Percentiles rank a stretch among this genome's conserved stretches.
phyloP scores from a whole-genome alignment of 1,139 yeast species.

The Kodamaea alishanica region DNA sequence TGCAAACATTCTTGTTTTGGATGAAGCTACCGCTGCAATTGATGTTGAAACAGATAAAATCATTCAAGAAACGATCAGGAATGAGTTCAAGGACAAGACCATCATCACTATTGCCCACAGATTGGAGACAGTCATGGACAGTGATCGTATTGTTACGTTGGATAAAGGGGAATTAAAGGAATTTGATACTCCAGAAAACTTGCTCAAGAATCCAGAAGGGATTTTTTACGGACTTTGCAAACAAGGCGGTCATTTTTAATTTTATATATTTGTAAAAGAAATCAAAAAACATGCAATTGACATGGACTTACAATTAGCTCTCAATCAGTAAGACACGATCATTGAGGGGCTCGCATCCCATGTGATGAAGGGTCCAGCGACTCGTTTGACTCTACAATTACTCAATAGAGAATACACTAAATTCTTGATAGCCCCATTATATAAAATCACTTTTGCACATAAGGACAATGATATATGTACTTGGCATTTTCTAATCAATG shows the following conservation, averaged over 20 bases:
- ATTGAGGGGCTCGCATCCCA: constrained; percentile 2
- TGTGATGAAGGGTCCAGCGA: constrained; percentile 1
- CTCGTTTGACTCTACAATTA: constrained; percentile 9
- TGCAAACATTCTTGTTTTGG: constrained; percentile 63
- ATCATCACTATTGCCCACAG: constrained; percentile 82
- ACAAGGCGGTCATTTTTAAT: constrained; percentile 36
- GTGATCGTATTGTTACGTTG: constrained; percentile 67
- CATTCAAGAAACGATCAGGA: constrained; percentile 69
- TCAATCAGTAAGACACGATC: constrained; percentile 1
- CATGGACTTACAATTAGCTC: background rate
- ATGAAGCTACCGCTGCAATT: constrained; percentile 86
- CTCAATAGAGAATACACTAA: constrained; percentile 12
- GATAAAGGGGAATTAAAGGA: constrained; percentile 68
- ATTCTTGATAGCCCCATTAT: constrained; percentile 10
- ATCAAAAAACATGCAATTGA: background rate
- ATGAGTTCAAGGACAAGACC: constrained; percentile 60
- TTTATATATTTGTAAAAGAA: background rate
- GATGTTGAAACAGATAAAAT: constrained; percentile 76
- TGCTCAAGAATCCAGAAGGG: constrained; percentile 42
- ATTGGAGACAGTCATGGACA: constrained; percentile 75
- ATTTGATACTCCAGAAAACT: constrained; percentile 58
- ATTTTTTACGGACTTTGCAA: constrained; percentile 50
- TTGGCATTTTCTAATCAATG: constrained; percentile 18
- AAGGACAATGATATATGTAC: constrained; percentile 14
- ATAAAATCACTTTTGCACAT: constrained; percentile 11